Conservation (phyloP, 2,329 filamentous ascomycete species). For the Fusarium sp. region DNA sequence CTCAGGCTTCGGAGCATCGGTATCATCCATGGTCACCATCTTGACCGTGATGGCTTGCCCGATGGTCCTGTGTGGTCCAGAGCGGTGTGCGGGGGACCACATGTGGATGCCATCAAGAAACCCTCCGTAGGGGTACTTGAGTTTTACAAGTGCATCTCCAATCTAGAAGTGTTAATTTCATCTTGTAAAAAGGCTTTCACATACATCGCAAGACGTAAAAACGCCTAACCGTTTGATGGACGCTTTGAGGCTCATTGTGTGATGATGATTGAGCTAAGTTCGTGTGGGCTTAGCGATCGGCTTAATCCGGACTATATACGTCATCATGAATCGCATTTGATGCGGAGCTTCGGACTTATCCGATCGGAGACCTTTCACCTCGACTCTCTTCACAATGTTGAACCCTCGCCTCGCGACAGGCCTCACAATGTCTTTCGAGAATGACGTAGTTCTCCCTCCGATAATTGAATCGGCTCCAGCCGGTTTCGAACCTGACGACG, state of each 20-base stretch:
- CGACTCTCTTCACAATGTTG: neutral
- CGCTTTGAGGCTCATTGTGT: neutral
- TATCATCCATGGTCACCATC: conserved; percentile 44
- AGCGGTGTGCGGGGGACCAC: conserved; percentile 32
- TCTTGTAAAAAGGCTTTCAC: neutral
- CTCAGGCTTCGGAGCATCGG: conserved; percentile 39
- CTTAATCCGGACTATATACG: neutral
- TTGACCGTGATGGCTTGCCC: conserved; percentile 47
- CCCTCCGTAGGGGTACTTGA: conserved; percentile 43
- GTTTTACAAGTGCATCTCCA: conserved; percentile 44
- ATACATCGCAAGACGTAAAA: conserved; percentile 3
- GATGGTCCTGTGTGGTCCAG: conserved; percentile 21
- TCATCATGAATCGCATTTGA: neutral
- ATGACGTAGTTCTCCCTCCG: conserved; percentile 26
- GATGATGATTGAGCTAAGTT: neutral
- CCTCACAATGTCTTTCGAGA: conserved; percentile 16
- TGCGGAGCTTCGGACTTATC: conserved; percentile 2
- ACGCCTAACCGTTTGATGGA: neutral
- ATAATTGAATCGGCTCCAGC: conserved; percentile 19
- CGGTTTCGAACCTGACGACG: conserved; percentile 6
- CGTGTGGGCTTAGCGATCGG: neutral
- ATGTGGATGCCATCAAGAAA: conserved; percentile 44
- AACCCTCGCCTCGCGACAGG: neutral
- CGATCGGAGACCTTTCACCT: neutral
- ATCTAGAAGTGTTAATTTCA: conserved; percentile 8